phyloP scores from a whole-genome alignment of 306 rosid genomes.

The Vigna angularis region DNA sequence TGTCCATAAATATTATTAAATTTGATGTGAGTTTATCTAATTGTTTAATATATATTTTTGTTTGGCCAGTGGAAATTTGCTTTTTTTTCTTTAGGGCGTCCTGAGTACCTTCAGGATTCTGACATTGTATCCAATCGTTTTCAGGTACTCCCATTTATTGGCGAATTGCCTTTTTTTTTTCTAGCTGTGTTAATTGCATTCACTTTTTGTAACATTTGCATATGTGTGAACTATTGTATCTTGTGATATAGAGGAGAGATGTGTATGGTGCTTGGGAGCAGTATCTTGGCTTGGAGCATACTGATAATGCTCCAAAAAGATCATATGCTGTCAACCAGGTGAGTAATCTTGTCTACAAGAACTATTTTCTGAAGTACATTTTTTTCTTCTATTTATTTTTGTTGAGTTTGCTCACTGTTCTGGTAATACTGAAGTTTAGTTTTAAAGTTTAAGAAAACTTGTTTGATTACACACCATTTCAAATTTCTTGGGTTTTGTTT shows the following conservation, averaged over 20 bases:
- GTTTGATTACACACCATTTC: conserved; percentile 31
- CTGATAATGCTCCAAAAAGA: conserved; percentile 89
- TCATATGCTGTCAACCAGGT: conserved; percentile 85
- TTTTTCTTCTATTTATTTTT: neutral
- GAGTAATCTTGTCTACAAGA: conserved; percentile 25
- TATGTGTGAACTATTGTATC: conserved; percentile 22
- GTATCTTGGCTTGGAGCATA: conserved; percentile 93
- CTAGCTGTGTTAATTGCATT: neutral
- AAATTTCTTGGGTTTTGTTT: conserved; percentile 45
- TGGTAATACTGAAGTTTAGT: conserved; percentile 5
- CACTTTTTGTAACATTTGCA: neutral
- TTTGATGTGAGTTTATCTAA: conserved; percentile 29
- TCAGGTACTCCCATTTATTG: conserved; percentile 60
- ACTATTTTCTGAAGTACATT: conserved; percentile 8
- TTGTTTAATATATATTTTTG: conserved; percentile 7
- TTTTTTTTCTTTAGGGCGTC: conserved; percentile 85
- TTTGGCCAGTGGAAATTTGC: conserved; percentile 90
- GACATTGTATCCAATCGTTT: conserved; percentile 81
- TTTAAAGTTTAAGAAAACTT: conserved; percentile 8
- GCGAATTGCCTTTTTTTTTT: neutral
- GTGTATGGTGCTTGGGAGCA: conserved; percentile 98
- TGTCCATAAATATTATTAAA: neutral
- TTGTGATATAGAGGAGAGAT: conserved; percentile 75
- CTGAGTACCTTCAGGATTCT: conserved; percentile 86
- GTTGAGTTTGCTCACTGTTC: neutral